phyloP scores from a whole-genome alignment of 257 asterid species.

The Lycium barbarum region DNA sequence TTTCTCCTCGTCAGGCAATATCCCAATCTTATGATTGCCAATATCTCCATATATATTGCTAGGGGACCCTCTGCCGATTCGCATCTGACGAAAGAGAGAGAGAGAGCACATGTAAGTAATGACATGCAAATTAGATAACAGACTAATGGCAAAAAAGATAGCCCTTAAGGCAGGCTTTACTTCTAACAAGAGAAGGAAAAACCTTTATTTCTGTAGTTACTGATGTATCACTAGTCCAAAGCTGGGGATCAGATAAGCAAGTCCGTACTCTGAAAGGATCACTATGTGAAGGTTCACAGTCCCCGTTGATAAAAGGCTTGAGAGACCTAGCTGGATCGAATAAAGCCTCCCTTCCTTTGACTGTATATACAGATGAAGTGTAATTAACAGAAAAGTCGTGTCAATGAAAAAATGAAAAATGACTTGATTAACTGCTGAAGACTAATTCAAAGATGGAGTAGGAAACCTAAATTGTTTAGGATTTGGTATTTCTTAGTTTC shows the following conservation, averaged over 20 bases:
- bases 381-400: neutral
- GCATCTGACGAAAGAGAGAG: conserved; percentile 45
- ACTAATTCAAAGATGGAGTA: neutral
- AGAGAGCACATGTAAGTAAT: conserved; percentile 34
- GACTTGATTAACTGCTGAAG: neutral
- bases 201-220: conserved; percentile 62
- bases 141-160: neutral
- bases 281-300: conserved; percentile 46
- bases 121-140: neutral
- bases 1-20: conserved; percentile 36
- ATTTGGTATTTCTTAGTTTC: neutral
- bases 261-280: conserved; percentile 55
- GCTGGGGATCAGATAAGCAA: conserved; percentile 52
- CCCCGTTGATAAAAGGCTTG: conserved; percentile 56
- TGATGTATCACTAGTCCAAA: conserved; percentile 47
- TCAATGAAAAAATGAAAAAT: neutral
- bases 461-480: neutral
- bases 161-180: neutral
- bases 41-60: conserved; percentile 42
- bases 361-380: conserved; percentile 43
- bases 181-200: conserved; percentile 24
- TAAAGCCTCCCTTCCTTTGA: conserved; percentile 60
- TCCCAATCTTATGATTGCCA: conserved; percentile 30
- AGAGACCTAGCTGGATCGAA: conserved; percentile 52
- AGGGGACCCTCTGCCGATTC: conserved; percentile 41